Evolutionary conservation across 768 basidiomycete species (phyloP).

Genomic region (Goffeauzyma gilvescens): DNA sequence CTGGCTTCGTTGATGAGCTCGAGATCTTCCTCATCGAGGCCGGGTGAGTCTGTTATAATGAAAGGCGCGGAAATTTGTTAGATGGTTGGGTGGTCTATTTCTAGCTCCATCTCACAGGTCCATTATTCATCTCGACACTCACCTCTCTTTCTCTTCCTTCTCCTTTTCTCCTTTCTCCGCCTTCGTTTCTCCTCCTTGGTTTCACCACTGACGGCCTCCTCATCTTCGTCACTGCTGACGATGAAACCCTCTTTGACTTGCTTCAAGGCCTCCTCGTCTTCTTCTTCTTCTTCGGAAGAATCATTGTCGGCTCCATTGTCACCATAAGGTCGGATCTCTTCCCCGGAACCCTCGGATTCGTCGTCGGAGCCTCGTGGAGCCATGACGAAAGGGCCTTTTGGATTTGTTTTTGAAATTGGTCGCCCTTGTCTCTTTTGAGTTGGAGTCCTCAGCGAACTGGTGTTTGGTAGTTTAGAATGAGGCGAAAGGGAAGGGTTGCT

Average conservation of each 20-base stretch:
- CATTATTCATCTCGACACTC: slow-evolving; percentile 32
- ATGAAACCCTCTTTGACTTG: slow-evolving; percentile 76
- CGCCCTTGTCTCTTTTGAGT: no score
- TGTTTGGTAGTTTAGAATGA: no score
- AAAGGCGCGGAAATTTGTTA: background rate
- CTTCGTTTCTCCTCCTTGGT: slow-evolving; percentile 33
- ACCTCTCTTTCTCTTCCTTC: slow-evolving; percentile 45
- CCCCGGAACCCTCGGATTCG: slow-evolving; percentile 26
- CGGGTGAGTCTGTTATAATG: slow-evolving; percentile 20
- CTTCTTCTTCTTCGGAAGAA: slow-evolving; percentile 37
- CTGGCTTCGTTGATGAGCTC: slow-evolving; percentile 72
- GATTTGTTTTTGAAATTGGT: no score
- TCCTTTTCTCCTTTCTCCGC: slow-evolving; percentile 36
- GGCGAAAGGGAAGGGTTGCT: no score
- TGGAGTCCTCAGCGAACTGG: no score
- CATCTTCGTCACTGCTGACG: slow-evolving; percentile 72
- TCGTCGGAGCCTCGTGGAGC: no score
- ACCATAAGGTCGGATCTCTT: slow-evolving; percentile 27
- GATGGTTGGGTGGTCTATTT: background rate
- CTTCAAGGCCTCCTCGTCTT: slow-evolving; percentile 75
- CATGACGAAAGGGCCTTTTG: no score
- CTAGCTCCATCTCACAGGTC: slow-evolving; percentile 42
- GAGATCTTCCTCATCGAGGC: slow-evolving; percentile 67
- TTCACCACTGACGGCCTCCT: slow-evolving; percentile 47
- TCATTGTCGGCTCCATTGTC: slow-evolving; percentile 17